These are phyloP conservation scores for Fusarium sp. DNA, from an alignment of 2,329 filamentous ascomycete species.

Conservation along the genomic window DNA sequence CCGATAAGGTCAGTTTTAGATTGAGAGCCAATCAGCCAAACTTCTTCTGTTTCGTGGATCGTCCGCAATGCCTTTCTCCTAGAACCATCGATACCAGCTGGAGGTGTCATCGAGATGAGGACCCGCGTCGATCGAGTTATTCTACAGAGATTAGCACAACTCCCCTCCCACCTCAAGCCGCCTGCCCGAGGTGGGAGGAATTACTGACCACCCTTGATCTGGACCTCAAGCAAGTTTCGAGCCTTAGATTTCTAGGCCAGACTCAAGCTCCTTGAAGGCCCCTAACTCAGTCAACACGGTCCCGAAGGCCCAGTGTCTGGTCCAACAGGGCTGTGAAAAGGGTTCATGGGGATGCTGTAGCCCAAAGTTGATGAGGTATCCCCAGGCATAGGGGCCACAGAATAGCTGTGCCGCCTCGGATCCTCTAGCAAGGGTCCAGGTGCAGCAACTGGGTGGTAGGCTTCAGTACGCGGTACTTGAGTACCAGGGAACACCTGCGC, in stretches of 20 bases:
- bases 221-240: background rate
- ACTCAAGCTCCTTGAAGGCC: constrained; percentile 11
- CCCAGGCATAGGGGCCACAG: constrained; percentile 31
- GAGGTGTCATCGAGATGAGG: background rate
- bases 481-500: constrained; percentile 34
- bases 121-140: background rate
- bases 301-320: constrained; percentile 32
- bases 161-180: background rate
- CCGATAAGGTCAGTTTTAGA: background rate
- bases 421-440: constrained; percentile 39
- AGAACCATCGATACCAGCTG: background rate
- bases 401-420: constrained; percentile 40
- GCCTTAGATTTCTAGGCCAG: background rate
- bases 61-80: background rate
- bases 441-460: constrained; percentile 30
- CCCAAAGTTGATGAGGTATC: constrained; percentile 36
- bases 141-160: background rate
- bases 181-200: background rate
- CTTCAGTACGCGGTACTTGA: constrained; percentile 35
- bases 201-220: background rate
- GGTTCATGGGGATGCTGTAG: constrained; percentile 41
- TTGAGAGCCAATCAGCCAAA: background rate
- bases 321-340: constrained; percentile 33
- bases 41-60: background rate
- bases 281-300: constrained; percentile 36